phyloP scores from a whole-genome alignment of 805 yeast genomes.

The Candida ficus region DNA sequence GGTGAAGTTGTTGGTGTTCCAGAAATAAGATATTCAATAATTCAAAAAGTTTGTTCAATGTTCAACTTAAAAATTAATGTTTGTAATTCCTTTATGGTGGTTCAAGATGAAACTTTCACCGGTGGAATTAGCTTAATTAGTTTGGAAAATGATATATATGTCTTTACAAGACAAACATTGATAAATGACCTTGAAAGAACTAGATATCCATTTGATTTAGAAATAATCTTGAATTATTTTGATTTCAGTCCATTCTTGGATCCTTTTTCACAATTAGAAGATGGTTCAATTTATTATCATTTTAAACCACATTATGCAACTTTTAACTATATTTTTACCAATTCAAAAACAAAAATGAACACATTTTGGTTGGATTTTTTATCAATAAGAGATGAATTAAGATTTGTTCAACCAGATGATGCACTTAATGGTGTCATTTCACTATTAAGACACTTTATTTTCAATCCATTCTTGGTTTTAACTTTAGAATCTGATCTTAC shows the following conservation, averaged over 20 bases:
- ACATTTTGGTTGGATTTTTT: constrained; percentile 3
- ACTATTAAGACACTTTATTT: not conserved
- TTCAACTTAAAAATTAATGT: not conserved
- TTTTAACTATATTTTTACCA: constrained; percentile 1
- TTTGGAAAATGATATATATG: constrained; percentile 1
- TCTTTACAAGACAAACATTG: not conserved
- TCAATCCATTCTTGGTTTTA: not conserved
- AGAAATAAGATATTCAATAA: constrained; percentile 6
- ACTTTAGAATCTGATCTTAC: not conserved
- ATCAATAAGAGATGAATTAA: not conserved
- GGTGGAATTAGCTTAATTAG: constrained; percentile 4
- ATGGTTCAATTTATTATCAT: constrained; percentile 8
- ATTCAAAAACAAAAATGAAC: constrained; percentile 3
- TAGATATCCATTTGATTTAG: constrained; percentile 1
- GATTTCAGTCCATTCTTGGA: constrained; percentile 1
- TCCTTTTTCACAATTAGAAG: constrained; percentile 5
- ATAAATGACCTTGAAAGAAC: not conserved
- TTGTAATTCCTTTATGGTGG: constrained; percentile 4
- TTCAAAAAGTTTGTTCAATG: constrained; percentile 4
- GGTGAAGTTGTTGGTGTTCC: constrained; percentile 8
- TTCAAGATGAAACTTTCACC: not conserved
- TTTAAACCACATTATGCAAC: constrained; percentile 4
- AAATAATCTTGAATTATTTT: constrained; percentile 1
- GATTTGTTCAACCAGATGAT: not conserved
- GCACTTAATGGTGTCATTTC: too few relatives aligned